phyloP scores from a whole-genome alignment of 768 basidiomycete genomes.

The Tulasnella sp. region DNA sequence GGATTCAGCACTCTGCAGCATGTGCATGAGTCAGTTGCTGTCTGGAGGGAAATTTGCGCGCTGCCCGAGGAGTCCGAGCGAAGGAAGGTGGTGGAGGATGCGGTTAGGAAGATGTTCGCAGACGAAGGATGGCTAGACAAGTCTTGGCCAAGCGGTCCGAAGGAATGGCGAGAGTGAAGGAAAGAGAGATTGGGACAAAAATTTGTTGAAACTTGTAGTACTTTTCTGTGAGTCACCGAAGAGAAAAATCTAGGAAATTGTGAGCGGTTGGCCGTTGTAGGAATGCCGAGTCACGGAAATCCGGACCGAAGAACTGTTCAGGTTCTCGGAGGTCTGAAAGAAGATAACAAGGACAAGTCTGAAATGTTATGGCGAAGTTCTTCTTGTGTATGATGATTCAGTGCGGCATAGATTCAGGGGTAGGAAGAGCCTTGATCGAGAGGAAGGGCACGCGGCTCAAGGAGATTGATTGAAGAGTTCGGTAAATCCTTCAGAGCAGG shows the following conservation, averaged over 20 bases:
- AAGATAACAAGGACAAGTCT: not conserved
- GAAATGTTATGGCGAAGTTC: not conserved
- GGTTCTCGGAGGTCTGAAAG: not conserved
- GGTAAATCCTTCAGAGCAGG: not conserved
- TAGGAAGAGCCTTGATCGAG: not conserved
- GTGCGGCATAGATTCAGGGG: not conserved
- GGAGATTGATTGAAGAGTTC: not conserved
- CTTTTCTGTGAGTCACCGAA: not conserved
- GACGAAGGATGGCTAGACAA: constrained; percentile 45
- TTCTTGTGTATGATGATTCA: not conserved
- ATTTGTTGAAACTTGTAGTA: not conserved
- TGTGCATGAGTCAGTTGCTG: constrained; percentile 59
- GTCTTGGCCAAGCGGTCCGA: constrained; percentile 40
- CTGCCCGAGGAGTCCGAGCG: constrained; percentile 23
- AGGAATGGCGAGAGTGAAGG: not conserved
- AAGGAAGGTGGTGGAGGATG: constrained; percentile 36
- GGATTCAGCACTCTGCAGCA: constrained; percentile 62
- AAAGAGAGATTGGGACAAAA: not conserved
- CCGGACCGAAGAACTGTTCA: not conserved
- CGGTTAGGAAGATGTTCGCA: constrained; percentile 35
- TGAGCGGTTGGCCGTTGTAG: not conserved
- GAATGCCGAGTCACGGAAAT: not conserved
- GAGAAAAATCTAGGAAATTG: not conserved
- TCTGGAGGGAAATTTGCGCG: constrained; percentile 50
- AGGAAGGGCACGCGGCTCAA: not conserved